phyloP scores from a whole-genome alignment of 495 filamentous ascomycete species.

The Penicillium coffeae region DNA sequence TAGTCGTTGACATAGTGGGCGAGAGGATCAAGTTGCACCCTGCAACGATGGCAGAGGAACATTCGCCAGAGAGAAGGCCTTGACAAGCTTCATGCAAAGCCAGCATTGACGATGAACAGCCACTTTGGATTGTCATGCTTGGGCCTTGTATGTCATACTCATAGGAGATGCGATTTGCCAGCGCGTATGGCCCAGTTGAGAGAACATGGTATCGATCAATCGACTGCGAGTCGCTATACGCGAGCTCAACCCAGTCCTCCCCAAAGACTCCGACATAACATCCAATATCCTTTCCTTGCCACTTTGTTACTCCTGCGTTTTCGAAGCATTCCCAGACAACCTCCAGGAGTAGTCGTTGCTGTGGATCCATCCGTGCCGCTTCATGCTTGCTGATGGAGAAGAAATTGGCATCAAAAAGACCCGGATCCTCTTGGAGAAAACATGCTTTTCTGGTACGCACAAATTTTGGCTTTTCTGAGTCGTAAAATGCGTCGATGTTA shows the following conservation, averaged over 20 bases:
- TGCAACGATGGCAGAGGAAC: constrained; percentile 5
- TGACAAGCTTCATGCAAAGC: constrained; percentile 40
- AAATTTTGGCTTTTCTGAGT: neutral
- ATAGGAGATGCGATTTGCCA: constrained; percentile 6
- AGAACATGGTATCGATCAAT: constrained; percentile 9
- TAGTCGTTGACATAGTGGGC: constrained; percentile 10
- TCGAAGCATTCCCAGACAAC: constrained; percentile 37
- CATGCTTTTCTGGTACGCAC: constrained; percentile 14
- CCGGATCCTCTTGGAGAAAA: constrained; percentile 44
- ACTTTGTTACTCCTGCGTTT: constrained; percentile 24
- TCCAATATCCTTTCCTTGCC: constrained; percentile 4
- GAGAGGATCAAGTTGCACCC: constrained; percentile 10
- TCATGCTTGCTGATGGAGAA: constrained; percentile 41
- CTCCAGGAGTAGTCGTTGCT: constrained; percentile 55
- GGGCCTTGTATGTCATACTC: constrained; percentile 1
- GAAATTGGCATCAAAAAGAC: constrained; percentile 24
- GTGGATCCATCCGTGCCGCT: constrained; percentile 52
- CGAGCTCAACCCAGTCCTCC: constrained; percentile 25
- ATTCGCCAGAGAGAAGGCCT: constrained; percentile 8
- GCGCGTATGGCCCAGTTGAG: constrained; percentile 23
- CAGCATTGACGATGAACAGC: constrained; percentile 47
- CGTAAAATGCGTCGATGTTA: constrained; percentile 31
- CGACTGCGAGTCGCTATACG: constrained; percentile 15
- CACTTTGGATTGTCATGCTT: constrained; percentile 49
- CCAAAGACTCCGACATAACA: constrained; percentile 8